Base-by-base conservation (phyloP, 805 yeast genomes). In the Kazachstania kunashirensis region DNA sequence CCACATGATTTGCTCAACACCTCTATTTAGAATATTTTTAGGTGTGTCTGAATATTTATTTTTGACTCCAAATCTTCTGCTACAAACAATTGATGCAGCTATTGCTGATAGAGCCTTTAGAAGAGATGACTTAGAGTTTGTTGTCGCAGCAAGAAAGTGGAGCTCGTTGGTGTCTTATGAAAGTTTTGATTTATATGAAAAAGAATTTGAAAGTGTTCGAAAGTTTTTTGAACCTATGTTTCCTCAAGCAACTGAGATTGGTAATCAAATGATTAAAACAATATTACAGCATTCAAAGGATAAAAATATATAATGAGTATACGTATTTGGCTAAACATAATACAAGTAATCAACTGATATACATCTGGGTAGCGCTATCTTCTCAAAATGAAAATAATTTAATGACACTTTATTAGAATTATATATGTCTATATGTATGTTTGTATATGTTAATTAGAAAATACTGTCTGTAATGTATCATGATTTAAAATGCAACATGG, bases 1-100 rank as follows among this genome's bases (percentile, higher is more conserved):
- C 57, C 98, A 92, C 60, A 88, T 89, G 62, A 88, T 89, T 41
- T 89, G 97, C 55, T 84, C 96, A 1, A 92, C 98, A 0, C 98
- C 98, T 10, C 55, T 82, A 21, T 92, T 89, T 55, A 71, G 97
- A 55, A 85, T 92, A 28, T 85, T 92, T 61, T 67, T 92, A 28
- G 97, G 97, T 31, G 96, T 92, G 17, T 75, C 95, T 0, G 96
- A 92, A 55, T 89, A 85, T 57, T 63, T 92, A 23, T 92, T 89
- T 57, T 77, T 94, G 51, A 75, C 86, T 0, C 89, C 92, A 0
- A 82, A 79, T 1, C 59, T 89, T 25, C 62, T 92, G n/a, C 95
- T 86, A 31, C 77, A 76, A 41, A 80, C 92, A 39, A 69, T 89
- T 9, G 71, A 71, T 12, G 89, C 81, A 41, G 81, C 95, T 0